Evolutionary conservation across 1,139 yeast species (phyloP), one percentile per base, ranked within the genome.

Genomic region (Yamadazyma songkhlaensis): DNA sequence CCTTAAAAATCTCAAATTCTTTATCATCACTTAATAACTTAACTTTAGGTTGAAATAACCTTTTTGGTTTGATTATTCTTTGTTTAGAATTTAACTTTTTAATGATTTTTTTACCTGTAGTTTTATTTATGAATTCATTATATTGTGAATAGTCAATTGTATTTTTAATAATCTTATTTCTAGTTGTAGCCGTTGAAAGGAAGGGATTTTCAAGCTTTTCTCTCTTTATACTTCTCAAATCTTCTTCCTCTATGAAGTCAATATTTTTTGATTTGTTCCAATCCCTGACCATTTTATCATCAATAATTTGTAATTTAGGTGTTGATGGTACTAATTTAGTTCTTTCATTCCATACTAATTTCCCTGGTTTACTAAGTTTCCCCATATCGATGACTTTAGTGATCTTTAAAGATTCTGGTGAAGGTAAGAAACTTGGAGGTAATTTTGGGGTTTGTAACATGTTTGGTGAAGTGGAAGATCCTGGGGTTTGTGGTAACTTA

Each of bases 51-150:
- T 17, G 20, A 28, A 45, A 43, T n/a, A 64, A 48, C 37, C 49
- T 50, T 41, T 52, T 58, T 1, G 69, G 69, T 44, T 56, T 57
- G n/a, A 59, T 49, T 13, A 32, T 44, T 32, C 47, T 47, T 36
- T 58, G 59, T 1, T 36, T 35, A 12, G 48, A 45, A 13, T 52
- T 43, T 21, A 64, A 46, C 17, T 50, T 49, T 36, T 50, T 50
- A 9, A 54, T 48, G 7, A 46, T 42, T 25, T 51, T 49, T 30
- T 57, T 53, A 4, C 67, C 68, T 30, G 53, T 54, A n/a, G 23
- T 28, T 36, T 54, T 56, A 43, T 60, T 58, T 21, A 55, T 33
- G 32, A 51, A 47, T 38, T 64, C 68, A 27, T 56, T 45, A 35
- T 32, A 45, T n/a, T 42, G 44, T 27, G 53, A 49, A 38, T 56